These are phyloP conservation scores for Glaciozyma antarctica DNA, from an alignment of 768 basidiomycete species.

Conservation along the genomic window DNA sequence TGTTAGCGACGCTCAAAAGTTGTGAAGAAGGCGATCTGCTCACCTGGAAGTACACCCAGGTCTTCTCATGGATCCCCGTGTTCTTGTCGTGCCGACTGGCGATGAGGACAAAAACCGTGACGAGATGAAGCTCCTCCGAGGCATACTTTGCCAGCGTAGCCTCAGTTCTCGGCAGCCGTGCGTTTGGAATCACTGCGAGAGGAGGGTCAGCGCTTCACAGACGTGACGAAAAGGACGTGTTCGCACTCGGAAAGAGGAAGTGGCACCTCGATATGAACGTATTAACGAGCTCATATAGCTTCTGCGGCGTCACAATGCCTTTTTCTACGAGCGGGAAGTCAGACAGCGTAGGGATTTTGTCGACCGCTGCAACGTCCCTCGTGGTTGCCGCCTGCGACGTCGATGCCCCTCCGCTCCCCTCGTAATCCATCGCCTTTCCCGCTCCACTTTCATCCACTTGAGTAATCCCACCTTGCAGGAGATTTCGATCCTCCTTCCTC, in stretches of 20 bases:
- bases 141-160: constrained; percentile 22
- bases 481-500: not conserved
- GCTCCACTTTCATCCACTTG: no score
- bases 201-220: not conserved
- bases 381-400: not conserved
- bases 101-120: constrained; percentile 27
- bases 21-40: not conserved
- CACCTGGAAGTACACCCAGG: constrained; percentile 21
- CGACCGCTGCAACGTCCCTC: not conserved
- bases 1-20: not conserved
- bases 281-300: constrained; percentile 25
- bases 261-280: constrained; percentile 26
- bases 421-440: not conserved
- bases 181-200: constrained; percentile 16
- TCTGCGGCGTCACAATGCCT: constrained; percentile 7
- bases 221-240: not conserved
- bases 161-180: constrained; percentile 22
- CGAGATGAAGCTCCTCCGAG: constrained; percentile 28
- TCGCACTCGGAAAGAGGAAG: constrained; percentile 27
- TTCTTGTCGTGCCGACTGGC: constrained; percentile 16
- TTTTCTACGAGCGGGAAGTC: constrained; percentile 25
- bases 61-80: constrained; percentile 13
- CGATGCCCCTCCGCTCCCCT: no score
- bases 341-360: not conserved
- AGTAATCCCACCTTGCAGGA: no score